Conservation (phyloP, 345 rosid species). For the Zanthoxylum bungeanum region DNA sequence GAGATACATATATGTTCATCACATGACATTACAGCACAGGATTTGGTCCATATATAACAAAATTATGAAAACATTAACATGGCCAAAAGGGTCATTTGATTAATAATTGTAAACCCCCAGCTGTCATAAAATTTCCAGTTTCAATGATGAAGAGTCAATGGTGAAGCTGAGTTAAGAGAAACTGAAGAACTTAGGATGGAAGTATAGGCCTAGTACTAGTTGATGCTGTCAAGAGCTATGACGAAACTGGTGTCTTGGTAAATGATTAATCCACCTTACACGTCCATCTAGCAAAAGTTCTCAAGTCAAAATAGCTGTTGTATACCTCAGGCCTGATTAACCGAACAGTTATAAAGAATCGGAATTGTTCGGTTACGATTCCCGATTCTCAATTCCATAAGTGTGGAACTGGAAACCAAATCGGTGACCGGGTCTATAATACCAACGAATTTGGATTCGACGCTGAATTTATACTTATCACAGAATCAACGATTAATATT, state of each 20-base stretch:
- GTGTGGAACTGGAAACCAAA: too few species aligned
- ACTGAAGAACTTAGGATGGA: slow-evolving; percentile 47
- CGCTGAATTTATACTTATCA: too few species aligned
- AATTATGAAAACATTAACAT: not conserved
- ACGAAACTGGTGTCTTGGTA: slow-evolving; percentile 25
- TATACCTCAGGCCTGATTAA: too few species aligned
- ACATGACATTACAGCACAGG: slow-evolving; percentile 18
- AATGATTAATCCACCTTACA: not conserved
- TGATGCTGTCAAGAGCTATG: slow-evolving; percentile 40
- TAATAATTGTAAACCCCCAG: not conserved
- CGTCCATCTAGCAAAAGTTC: not conserved
- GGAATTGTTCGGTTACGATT: too few species aligned
- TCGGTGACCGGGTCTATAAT: too few species aligned
- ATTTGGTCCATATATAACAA: slow-evolving; percentile 13
- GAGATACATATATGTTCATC: slow-evolving; percentile 47
- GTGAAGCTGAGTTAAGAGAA: slow-evolving; percentile 35
- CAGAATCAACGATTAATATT: too few species aligned
- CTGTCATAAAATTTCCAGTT: slow-evolving; percentile 12
- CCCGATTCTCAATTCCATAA: too few species aligned
- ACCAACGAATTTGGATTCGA: too few species aligned
- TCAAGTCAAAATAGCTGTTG: not conserved
- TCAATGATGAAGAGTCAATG: slow-evolving; percentile 6
- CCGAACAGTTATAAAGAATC: too few species aligned
- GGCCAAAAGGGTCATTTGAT: not conserved
- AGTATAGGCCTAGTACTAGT: slow-evolving; percentile 41